phyloP scores from a whole-genome alignment of 352 stramenopile species.

The Globisporangium radiosum region DNA sequence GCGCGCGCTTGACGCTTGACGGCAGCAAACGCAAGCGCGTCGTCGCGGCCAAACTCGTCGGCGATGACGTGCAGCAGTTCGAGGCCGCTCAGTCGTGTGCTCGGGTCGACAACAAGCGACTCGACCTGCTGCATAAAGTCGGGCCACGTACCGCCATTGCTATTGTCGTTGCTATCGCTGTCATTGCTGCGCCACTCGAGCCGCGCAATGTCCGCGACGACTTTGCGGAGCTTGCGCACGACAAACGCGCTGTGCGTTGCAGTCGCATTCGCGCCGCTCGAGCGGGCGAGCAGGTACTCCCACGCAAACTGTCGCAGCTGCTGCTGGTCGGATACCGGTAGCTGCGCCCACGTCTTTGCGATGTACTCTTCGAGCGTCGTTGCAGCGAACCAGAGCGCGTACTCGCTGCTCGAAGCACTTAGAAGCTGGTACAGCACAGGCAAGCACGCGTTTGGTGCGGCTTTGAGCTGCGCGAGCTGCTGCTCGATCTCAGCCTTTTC shows the following conservation, averaged over 20 bases:
- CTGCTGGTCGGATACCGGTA: conserved; percentile 31
- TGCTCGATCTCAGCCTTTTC: conserved; percentile 51
- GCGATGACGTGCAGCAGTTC: conserved; percentile 52
- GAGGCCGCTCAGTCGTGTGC: conserved; percentile 37
- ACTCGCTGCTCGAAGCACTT: conserved; percentile 53
- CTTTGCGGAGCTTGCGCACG: conserved; percentile 61
- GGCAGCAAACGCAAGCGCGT: conserved; percentile 43
- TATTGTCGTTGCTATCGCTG: conserved; percentile 5
- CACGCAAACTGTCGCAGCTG: conserved; percentile 61
- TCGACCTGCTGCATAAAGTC: conserved; percentile 66
- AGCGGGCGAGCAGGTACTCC: conserved; percentile 36
- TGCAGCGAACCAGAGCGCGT: conserved; percentile 70
- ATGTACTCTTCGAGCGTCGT: conserved; percentile 76
- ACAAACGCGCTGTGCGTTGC: conserved; percentile 43
- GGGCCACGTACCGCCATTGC: conserved; percentile 24
- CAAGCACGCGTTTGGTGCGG: conserved; percentile 40
- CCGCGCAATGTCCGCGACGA: conserved; percentile 59
- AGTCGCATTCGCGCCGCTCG: not conserved
- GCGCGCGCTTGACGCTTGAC: conserved; percentile 36
- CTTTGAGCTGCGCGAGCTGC: conserved; percentile 59
- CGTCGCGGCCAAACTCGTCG: conserved; percentile 71
- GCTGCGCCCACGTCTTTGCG: conserved; percentile 42
- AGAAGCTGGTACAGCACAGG: conserved; percentile 63
- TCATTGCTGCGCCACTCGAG: conserved; percentile 33
- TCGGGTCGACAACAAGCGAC: conserved; percentile 35